These are phyloP conservation scores for Hanseniaspora jakobsenii DNA, from an alignment of 805 yeast species.

Conservation along the genomic window DNA sequence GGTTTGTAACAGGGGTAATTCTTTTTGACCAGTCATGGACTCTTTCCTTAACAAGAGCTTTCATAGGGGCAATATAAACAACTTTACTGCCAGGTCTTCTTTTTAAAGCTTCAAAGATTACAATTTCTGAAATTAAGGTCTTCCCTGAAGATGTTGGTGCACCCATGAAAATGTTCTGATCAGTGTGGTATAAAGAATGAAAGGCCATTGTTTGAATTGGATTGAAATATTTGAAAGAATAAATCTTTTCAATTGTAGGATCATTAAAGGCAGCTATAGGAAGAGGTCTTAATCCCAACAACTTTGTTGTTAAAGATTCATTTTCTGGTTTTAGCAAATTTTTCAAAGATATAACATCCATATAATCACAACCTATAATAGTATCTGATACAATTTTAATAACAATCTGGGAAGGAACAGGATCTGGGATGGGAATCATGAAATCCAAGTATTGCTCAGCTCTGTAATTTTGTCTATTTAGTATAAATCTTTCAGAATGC, in stretches of 20 bases:
- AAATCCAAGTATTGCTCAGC: constrained; percentile 66
- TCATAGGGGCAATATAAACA: constrained; percentile 85
- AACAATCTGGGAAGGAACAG: constrained; percentile 78
- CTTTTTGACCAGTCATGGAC: constrained; percentile 78
- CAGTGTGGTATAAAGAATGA: constrained; percentile 71
- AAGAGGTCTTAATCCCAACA: constrained; percentile 71
- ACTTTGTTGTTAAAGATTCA: constrained; percentile 71
- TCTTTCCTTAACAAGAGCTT: constrained; percentile 91
- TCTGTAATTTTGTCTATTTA: constrained; percentile 46
- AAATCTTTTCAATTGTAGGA: constrained; percentile 52
- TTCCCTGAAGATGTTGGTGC: constrained; percentile 99
- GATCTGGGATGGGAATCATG: constrained; percentile 82
- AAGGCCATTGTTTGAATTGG: constrained; percentile 98
- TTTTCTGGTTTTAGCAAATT: constrained; percentile 80
- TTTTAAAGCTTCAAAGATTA: constrained; percentile 90
- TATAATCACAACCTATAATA: constrained; percentile 80
- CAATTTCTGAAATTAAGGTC: constrained; percentile 91
- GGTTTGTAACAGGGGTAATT: constrained; percentile 81
- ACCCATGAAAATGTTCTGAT: constrained; percentile 78
- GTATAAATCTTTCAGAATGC: constrained; percentile 70
- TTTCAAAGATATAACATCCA: constrained; percentile 71
- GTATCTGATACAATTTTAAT: constrained; percentile 68
- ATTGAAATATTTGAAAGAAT: constrained; percentile 75
- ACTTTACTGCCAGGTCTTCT: constrained; percentile 74
- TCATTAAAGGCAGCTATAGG: constrained; percentile 73